Conservation (phyloP, 78 protist species). For the Corallochytrium limacisporum region DNA sequence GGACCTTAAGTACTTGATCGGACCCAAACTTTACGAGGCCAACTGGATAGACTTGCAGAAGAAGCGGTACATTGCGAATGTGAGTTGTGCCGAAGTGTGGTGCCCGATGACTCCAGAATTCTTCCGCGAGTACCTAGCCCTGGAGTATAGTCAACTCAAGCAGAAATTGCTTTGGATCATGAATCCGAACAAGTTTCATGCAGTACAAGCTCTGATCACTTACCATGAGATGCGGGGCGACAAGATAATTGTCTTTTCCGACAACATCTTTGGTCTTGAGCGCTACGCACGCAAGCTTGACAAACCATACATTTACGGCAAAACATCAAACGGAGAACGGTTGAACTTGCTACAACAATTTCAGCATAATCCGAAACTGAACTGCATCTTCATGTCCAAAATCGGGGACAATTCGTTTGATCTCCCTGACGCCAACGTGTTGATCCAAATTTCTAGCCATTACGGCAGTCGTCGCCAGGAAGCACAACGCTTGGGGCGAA, state of each 20-base stretch:
- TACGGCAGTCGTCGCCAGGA: slow-evolving; percentile 94
- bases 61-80: slow-evolving; percentile 15
- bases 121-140: slow-evolving; percentile 52
- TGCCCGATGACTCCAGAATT: slow-evolving; percentile 84
- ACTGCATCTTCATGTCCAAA: slow-evolving; percentile 64
- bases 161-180: slow-evolving; percentile 50
- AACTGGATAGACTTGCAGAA: slow-evolving; percentile 94
- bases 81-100: slow-evolving; percentile 70
- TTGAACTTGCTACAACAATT: slow-evolving; percentile 37
- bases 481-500: slow-evolving; percentile 98
- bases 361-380: slow-evolving; percentile 8
- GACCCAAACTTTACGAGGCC: slow-evolving; percentile 99
- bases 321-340: slow-evolving; percentile 54
- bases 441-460: slow-evolving; percentile 88
- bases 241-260: slow-evolving; percentile 87
- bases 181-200: slow-evolving; percentile 77
- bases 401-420: slow-evolving; percentile 95
- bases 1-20: slow-evolving; percentile 85
- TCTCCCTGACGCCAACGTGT: slow-evolving; percentile 90
- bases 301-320: slow-evolving; percentile 57
- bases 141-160: background rate
- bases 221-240: slow-evolving; percentile 77
- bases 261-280: slow-evolving; percentile 63
- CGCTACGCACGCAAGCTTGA: slow-evolving; percentile 52
- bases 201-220: slow-evolving; percentile 67